Conservation (phyloP, 495 filamentous ascomycete species). For the Penicillium malachiteum region DNA sequence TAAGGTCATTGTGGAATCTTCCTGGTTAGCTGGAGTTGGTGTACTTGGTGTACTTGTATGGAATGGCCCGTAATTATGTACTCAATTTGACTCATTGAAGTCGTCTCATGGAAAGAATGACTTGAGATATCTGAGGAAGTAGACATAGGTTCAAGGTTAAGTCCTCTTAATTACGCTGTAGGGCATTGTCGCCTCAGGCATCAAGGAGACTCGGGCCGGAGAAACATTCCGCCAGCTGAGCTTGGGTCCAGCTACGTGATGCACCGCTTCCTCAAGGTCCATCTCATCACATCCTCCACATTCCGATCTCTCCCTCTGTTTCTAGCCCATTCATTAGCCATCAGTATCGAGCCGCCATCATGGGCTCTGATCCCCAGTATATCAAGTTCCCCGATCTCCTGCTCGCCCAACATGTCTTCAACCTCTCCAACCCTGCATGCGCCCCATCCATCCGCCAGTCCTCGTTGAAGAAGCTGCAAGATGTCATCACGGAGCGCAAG, state of each 20-base stretch:
- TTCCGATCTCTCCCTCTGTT: constrained; percentile 11
- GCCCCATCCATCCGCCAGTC: constrained; percentile 63
- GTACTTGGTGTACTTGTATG: too few relatives aligned
- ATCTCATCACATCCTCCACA: constrained; percentile 15
- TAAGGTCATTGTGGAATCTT: too few relatives aligned
- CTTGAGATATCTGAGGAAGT: neutral
- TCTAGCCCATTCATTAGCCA: constrained; percentile 8
- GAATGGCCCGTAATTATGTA: too few relatives aligned
- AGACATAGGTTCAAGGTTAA: neutral
- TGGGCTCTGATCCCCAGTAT: constrained; percentile 97
- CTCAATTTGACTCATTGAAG: too few relatives aligned
- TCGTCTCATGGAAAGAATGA: too few relatives aligned
- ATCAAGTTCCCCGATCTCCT: constrained; percentile 89
- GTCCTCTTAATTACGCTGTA: too few relatives aligned
- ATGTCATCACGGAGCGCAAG: constrained; percentile 89
- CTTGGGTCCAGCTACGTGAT: constrained; percentile 41
- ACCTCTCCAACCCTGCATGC: constrained; percentile 85
- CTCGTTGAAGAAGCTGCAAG: constrained; percentile 80
- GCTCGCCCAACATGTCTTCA: constrained; percentile 96
- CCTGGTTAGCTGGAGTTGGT: too few relatives aligned
- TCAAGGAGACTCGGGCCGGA: constrained; percentile 23
- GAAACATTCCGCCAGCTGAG: constrained; percentile 45
- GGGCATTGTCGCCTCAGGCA: neutral
- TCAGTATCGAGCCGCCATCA: constrained; percentile 44
- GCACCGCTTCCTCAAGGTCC: constrained; percentile 16